Evolutionary conservation across 208 protist species (phyloP), one percentile per base, ranked within the genome.

Genomic region (Leishmania arabica): DNA sequence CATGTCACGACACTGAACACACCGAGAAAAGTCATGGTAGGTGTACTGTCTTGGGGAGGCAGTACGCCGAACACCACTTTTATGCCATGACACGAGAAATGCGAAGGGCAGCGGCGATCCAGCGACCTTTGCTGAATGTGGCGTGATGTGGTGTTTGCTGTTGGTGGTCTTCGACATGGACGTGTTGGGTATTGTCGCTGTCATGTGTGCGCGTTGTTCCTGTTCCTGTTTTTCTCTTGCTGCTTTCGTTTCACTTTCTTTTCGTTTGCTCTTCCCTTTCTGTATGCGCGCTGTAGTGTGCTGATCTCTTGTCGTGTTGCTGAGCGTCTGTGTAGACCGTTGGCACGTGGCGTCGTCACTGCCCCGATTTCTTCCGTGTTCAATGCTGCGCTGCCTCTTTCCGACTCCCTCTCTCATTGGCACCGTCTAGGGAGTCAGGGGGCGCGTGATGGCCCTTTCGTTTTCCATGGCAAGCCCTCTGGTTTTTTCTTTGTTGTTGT

Each of bases 11-110:
- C 45, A 54, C 68, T 37, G 68, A 54, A 37, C n/a, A 53, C 21
- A n/a, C 68, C 19, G 31, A 71, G 66, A 71, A 27, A n/a, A 7
- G 42, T 2, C 24, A 49, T 53, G 68, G 7, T 31, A 9, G 45
- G 68, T 53, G 15, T 34, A 73, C 37, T 73, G 68, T 73, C 68
- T 73, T 73, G 68, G 68, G 68, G 68, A 73, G 51, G 68, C 37
- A 47, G 68, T 73, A 24, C 27, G 17, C 68, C 45, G 24, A 65
- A 53, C 13, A 21, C 45, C 24, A 31, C 37, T 73, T 21, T 31
- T 31, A 54, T 51, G 40, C 9, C 17, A 31, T 53, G 24, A 51
- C 6, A 54, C 1, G 9, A 34, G 9, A 1, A 2, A 1, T 53
- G 40, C 21, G 31, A 31, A 31, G 68, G 45, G 7, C 68, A 27